Evolutionary conservation across 495 filamentous ascomycete species (phyloP), one percentile per base, ranked within the genome.

Genomic region (Tuber aestivum): DNA sequence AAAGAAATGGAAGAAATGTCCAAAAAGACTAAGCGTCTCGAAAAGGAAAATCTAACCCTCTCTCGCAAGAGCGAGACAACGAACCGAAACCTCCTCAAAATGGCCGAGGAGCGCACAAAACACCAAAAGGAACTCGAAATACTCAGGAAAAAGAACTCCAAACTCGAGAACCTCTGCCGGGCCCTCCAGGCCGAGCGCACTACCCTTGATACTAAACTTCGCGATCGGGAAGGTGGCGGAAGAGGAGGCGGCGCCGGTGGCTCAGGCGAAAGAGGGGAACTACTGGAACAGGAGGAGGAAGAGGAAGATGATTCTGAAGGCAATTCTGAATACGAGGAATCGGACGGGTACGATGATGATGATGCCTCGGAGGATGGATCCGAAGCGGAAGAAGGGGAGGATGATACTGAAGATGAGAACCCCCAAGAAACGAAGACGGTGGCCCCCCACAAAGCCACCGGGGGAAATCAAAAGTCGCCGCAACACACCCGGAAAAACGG

Each of bases 1-100:
- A 98, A 97, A 85, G 95, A 99, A 85, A 98, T 99, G 96, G 95
- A 99, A 85, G 95, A 98, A 83, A 98, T 98, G 96, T 97, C 94
- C 0, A 97, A 97, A 86, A 98, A 98, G 87, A 97, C 95, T 7
- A 97, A 98, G 84, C 91, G 95, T 23, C 87, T 99, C 40, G 95
- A 99, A 83, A 97, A 97, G 83, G 96, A 99, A 82, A 99, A 99
- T 80, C 90, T 94, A 77, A 91, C 89, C 42, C 89, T 97, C 48
- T 96, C 93, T 74, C 89, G 95, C 74, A 98, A 97, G 84, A 94
- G 97, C 82, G 93, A 97, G 78, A 89, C 92, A 50, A 96, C 95
- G 14, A 97, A 95, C 81, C 91, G 91, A 77, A 98, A 97, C 84
- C 97, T 99, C 82, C 87, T 97, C 44, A 92, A 97, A 85, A 97